Evolutionary conservation across 495 filamentous ascomycete genomes (phyloP), one percentile per base, ranked within the genome.

Genomic region (Podospora appendiculata): DNA sequence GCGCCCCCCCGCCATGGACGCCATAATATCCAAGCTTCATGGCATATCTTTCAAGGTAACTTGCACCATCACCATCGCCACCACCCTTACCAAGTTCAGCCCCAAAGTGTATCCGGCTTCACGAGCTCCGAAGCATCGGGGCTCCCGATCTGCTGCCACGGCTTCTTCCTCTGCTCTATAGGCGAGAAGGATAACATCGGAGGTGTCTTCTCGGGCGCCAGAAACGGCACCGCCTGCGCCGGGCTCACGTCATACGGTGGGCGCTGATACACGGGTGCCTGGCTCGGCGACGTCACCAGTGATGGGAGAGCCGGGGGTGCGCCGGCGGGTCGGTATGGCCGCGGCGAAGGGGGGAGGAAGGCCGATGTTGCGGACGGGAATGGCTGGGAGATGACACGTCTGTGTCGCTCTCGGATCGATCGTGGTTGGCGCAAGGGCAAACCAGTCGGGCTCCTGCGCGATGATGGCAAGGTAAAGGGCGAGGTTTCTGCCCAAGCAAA

Each of bases 401-500:
- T 49, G 25, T 25, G 25, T 39, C 47, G 36, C 17, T 42, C 19
- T 39, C 25, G 1, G 13, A 17, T 12, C 9, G 18, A 44, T n/a
- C 45, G 32, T n/a, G 32, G 43, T n/a, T 32, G 35, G 9, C 41
- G 41, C 13, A 13, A 9, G 9, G 41, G 41, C n/a, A 44, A 17
- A 9, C 41, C 13, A 17, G 17, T 39, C 18, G 34, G 8, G 16
- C 4, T 14, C 35, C 25, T 8, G 11, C 12, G 6, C 4, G 33
- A 14, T 8, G 33, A 14, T 19, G 8, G 47, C 47, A 2, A 19
- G 17, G 13, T 39, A 14, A 59, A 46, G 9, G 64, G 60, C 12
- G 66, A 63, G 2, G 66, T 69, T 6, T 54, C 48, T 4, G 56
- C 53, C 66, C 66, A 69, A 2, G 67, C 55, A 6, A 10, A 32